A percentile compares a stretch with the other conserved stretches of the same genome.
These are phyloP conservation scores for Neopestalotiopsis clavispora DNA, from an alignment of 2,329 filamentous ascomycete genomes.

Conservation along the genomic window DNA sequence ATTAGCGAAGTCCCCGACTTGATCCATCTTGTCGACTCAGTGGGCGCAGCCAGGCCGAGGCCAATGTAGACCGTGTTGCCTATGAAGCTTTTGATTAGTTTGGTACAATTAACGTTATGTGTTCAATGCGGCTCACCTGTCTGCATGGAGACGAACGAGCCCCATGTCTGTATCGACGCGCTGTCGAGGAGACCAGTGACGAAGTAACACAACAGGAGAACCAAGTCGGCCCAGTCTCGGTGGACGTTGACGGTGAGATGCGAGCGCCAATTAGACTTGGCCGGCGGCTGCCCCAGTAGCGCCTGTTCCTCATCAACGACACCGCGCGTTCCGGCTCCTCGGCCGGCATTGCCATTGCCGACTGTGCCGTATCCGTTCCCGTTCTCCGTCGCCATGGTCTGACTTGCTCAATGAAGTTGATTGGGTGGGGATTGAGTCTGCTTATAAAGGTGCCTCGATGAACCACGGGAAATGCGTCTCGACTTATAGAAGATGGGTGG, in stretches of 20 bases:
- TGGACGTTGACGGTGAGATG: constrained; percentile 53
- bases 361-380: constrained; percentile 35
- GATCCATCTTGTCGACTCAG: constrained; percentile 64
- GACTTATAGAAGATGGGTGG: not conserved
- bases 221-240: constrained; percentile 68
- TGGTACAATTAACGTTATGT: not conserved
- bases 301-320: constrained; percentile 39
- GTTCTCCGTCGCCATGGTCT: constrained; percentile 31
- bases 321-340: constrained; percentile 25
- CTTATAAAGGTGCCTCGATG: not conserved
- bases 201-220: constrained; percentile 74
- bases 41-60: constrained; percentile 68
- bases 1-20: constrained; percentile 74
- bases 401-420: not conserved
- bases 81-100: constrained; percentile 29
- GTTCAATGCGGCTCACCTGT: constrained; percentile 57
- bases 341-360: constrained; percentile 19
- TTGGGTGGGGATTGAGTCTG: not conserved
- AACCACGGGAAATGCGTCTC: not conserved
- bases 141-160: constrained; percentile 84
- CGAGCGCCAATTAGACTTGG: constrained; percentile 34
- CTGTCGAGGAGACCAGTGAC: constrained; percentile 81
- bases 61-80: constrained; percentile 82
- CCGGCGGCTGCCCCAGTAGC: constrained; percentile 28
- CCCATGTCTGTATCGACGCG: constrained; percentile 77